A percentile compares a stretch with the other conserved stretches of the same genome.
Conservation (phyloP, 164 flowering plant species). For the Hamamelis virginiana region DNA sequence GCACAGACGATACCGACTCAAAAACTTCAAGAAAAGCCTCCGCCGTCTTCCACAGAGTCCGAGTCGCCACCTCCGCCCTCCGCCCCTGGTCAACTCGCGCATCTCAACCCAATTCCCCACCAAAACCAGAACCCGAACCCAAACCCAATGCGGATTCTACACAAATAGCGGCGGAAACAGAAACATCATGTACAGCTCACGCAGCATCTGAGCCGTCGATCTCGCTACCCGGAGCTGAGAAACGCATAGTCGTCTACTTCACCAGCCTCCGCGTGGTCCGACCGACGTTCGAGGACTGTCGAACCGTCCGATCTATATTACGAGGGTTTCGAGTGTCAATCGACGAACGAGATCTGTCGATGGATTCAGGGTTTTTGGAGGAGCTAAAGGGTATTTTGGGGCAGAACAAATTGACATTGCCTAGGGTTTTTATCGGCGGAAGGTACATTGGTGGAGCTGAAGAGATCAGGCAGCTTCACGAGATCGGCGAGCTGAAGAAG, state of each 20-base stretch:
- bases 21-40: constrained; percentile 7
- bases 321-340: constrained; percentile 40
- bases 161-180: background rate
- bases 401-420: constrained; percentile 28
- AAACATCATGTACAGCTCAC: too few species aligned
- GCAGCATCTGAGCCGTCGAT: constrained; percentile 11
- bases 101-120: background rate
- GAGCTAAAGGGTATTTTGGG: constrained; percentile 47
- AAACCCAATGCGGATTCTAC: background rate
- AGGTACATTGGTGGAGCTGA: constrained; percentile 63
- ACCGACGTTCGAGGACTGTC: constrained; percentile 62
- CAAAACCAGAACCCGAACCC: constrained; percentile 4
- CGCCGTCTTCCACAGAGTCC: constrained; percentile 41
- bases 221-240: constrained; percentile 38
- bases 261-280: constrained; percentile 66
- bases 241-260: constrained; percentile 51
- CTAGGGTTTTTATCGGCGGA: constrained; percentile 62
- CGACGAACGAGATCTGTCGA: constrained; percentile 70
- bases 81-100: constrained; percentile 24
- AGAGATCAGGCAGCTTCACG: constrained; percentile 52
- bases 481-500: constrained; percentile 58
- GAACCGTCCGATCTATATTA: constrained; percentile 46
- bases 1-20: constrained; percentile 20
- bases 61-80: constrained; percentile 28
- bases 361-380: constrained; percentile 45